These are phyloP conservation scores for Ciborinia camelliae DNA, from an alignment of 2,329 filamentous ascomycete species.

Conservation along the genomic window DNA sequence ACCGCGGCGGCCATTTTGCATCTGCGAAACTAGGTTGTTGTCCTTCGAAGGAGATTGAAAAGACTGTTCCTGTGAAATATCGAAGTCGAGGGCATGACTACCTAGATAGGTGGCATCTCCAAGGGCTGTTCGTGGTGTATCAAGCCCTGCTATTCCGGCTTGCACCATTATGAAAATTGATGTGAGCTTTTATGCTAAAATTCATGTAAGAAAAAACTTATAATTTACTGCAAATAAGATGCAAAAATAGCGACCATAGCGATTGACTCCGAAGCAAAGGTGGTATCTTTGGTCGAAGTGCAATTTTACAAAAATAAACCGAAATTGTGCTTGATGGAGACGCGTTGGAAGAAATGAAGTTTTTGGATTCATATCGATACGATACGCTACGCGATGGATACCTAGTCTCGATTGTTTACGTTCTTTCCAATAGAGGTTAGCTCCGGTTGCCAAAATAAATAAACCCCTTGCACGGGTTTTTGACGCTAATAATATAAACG, in stretches of 20 bases:
- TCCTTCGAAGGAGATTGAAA: constrained; percentile 78
- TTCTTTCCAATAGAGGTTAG: constrained; percentile 23
- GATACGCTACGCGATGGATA: too few species aligned
- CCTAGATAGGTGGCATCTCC: constrained; percentile 81
- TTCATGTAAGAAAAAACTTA: constrained; percentile 24
- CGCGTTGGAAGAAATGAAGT: background rate
- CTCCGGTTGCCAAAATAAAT: constrained; percentile 6
- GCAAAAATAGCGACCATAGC: constrained; percentile 27
- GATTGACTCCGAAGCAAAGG: constrained; percentile 35
- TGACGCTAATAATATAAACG: background rate
- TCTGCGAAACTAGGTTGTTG: constrained; percentile 67
- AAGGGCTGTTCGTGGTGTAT: constrained; percentile 81
- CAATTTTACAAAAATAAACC: constrained; percentile 15
- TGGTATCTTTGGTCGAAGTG: constrained; percentile 14
- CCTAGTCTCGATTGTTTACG: constrained; percentile 30
- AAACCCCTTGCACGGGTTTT: background rate
- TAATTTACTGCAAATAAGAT: constrained; percentile 27
- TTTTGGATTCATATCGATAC: constrained; percentile 16
- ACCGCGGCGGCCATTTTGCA: constrained; percentile 61
- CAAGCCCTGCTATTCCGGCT: constrained; percentile 63
- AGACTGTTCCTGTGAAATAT: constrained; percentile 82
- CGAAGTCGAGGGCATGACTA: constrained; percentile 64
- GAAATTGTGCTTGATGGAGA: background rate
- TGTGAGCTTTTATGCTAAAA: constrained; percentile 26
- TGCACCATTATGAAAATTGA: constrained; percentile 54